Conservation (phyloP, 202 grass and related monocot genomes). For the Zoysia matrella region DNA sequence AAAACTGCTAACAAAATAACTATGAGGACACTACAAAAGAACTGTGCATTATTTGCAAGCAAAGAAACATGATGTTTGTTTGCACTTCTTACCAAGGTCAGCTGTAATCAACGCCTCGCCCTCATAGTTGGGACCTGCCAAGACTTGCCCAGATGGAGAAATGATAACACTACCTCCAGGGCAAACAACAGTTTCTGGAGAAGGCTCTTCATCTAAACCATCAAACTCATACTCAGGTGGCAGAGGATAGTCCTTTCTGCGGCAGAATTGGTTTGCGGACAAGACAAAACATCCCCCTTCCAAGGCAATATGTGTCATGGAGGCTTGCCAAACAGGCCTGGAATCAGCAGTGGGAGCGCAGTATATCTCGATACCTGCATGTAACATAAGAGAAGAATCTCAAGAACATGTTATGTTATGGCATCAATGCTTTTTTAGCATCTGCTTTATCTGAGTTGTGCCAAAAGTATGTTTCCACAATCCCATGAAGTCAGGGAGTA, state of each 20-base stretch:
- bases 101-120: conserved; percentile 81
- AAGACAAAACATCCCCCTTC: conserved; percentile 93
- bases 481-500: not conserved
- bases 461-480: not conserved
- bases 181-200: conserved; percentile 81
- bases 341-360: conserved; percentile 85
- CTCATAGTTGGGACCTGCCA: conserved; percentile 88
- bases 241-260: conserved; percentile 82
- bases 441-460: not conserved
- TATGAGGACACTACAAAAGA: not conserved
- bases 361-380: conserved; percentile 83
- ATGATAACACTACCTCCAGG: conserved; percentile 89
- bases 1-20: not conserved
- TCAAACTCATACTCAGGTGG: conserved; percentile 71
- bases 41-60: not conserved
- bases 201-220: conserved; percentile 75
- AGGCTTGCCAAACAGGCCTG: conserved; percentile 87
- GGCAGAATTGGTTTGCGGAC: conserved; percentile 89
- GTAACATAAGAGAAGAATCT: not conserved
- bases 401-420: conserved; percentile 1
- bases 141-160: conserved; percentile 76
- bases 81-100: conserved; percentile 65
- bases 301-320: conserved; percentile 81
- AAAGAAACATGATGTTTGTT: not conserved
- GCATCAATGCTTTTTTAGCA: not conserved